Evolutionary conservation across 2,329 filamentous ascomycete species (phyloP), one percentile per base, ranked within the genome.

Genomic region (Trichoderma oligosporum): DNA sequence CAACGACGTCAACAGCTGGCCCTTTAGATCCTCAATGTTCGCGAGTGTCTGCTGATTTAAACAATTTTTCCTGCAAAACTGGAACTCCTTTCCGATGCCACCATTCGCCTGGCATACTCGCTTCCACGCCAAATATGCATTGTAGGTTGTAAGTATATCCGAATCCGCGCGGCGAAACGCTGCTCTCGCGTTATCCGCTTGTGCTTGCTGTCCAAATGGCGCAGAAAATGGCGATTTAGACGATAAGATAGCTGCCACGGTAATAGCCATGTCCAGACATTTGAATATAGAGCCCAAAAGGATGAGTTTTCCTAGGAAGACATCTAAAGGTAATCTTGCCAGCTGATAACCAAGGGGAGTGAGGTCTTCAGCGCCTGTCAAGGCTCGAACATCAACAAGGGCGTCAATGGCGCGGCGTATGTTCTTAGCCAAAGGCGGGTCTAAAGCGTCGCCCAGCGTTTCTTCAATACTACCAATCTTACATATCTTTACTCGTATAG

Each of bases 401-500:
- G 93, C 91, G 70, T 97, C 93, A 55, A 99, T 88, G 1, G 94
- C 93, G 33, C 93, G 85, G 22, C 91, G 87, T 46, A 99, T 95
- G 64, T 97, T 99, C 74, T 93, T 96, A 0, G 88, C 80, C 0
- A 88, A 92, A 0, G 94, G 94, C 0, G 93, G 88, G 68, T 99
- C 94, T 14, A 99, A 78, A 3, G 94, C 94, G 70, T 92, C 85
- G 20, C 88, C 83, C 8, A 99, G 79, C 0, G 92, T 97, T 64
- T 93, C 84, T 69, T 97, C 93, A 54, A 97, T 96, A 38, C 90
- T 87, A 9, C 94, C 94, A 41, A 99, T 82, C 67, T 95, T 96
- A 78, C 93, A 99, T 44, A 97, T 96, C 74, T 99, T 99, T 63
- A 97, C 92, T 7, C 94, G 86, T 69, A 99, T 92, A 4, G 96